These are phyloP conservation scores for Tetradesmus lagerheimii DNA, from an alignment of 139 green algal species.

Conservation along the genomic window DNA sequence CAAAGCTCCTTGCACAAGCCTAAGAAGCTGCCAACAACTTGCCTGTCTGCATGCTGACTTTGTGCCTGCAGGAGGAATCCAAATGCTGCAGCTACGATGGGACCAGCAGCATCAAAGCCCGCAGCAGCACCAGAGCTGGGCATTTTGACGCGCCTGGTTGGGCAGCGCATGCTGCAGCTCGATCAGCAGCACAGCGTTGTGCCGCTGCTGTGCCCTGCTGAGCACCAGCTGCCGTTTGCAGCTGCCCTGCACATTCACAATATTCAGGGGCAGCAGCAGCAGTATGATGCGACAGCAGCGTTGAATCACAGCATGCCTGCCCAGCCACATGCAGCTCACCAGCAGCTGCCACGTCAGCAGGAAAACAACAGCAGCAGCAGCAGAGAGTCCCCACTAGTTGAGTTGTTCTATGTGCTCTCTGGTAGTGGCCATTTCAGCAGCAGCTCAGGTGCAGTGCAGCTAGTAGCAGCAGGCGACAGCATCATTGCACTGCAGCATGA, in stretches of 20 bases:
- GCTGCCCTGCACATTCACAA: constrained; percentile 1
- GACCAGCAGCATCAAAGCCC: background rate
- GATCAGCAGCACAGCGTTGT: background rate
- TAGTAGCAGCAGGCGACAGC: constrained; percentile 44
- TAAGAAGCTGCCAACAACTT: background rate
- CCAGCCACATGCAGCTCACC: background rate
- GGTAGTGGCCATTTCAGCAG: constrained; percentile 12
- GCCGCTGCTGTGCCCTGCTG: background rate
- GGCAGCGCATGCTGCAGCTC: constrained; percentile 1
- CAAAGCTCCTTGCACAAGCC: background rate
- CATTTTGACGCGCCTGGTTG: background rate
- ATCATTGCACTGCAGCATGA: constrained; percentile 21
- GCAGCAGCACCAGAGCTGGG: background rate
- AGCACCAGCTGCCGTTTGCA: constrained; percentile 41
- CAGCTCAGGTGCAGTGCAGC: constrained; percentile 13
- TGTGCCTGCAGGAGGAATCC: background rate
- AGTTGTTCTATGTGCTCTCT: constrained; percentile 28
- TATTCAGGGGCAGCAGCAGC: background rate
- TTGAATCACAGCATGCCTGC: background rate
- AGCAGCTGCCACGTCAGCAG: background rate
- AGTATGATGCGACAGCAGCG: background rate
- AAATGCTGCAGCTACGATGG: background rate
- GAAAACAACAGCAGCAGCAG: background rate
- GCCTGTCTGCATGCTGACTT: background rate
- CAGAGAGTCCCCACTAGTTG: background rate